Percentiles rank a stretch among this genome's conserved stretches.
phyloP scores from a whole-genome alignment of 352 stramenopile genomes.

The Pythium insidiosum region DNA sequence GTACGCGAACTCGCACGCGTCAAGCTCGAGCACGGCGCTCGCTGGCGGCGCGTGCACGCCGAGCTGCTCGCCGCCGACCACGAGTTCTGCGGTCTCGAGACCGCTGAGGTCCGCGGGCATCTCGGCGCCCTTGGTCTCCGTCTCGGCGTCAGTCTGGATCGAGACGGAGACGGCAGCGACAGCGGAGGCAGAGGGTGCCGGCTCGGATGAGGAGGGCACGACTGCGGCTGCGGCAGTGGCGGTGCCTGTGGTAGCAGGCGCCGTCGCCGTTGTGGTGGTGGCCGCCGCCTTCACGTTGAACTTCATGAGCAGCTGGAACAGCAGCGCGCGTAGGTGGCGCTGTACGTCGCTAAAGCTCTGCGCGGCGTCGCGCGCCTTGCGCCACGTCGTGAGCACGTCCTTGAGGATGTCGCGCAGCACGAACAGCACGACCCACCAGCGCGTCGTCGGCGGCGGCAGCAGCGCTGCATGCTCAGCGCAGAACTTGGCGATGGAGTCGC shows the following conservation, averaged over 20 bases:
- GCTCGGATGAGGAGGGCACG: too few species aligned
- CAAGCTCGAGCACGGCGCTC: too few species aligned
- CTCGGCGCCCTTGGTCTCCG: neutral
- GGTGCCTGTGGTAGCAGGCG: neutral
- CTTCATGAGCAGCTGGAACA: slow-evolving; percentile 41
- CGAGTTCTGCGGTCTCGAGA: too few species aligned
- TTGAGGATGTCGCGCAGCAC: slow-evolving; percentile 40
- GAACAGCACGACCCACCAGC: slow-evolving; percentile 37
- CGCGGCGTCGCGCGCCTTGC: slow-evolving; percentile 21
- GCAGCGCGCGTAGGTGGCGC: slow-evolving; percentile 30
- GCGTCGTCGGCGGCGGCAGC: slow-evolving; percentile 11
- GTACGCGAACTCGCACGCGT: slow-evolving; percentile 39
- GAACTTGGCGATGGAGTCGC: slow-evolving; percentile 34
- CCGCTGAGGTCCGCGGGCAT: too few species aligned
- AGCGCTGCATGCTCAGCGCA: slow-evolving; percentile 19
- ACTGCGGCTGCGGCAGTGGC: neutral
- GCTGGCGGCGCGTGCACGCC: neutral
- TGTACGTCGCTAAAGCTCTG: slow-evolving; percentile 29
- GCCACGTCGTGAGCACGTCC: slow-evolving; percentile 23
- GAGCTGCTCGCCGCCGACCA: too few species aligned
- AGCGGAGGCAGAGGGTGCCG: neutral
- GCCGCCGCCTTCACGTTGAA: slow-evolving; percentile 32
- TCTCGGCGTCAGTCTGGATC: neutral
- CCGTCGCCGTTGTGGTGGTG: neutral
- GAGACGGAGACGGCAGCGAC: neutral